Percentiles rank a stretch among this genome's conserved stretches.
Evolutionary conservation across 78 protist species (phyloP).

Genomic region (Dictyostelium citrinum): DNA sequence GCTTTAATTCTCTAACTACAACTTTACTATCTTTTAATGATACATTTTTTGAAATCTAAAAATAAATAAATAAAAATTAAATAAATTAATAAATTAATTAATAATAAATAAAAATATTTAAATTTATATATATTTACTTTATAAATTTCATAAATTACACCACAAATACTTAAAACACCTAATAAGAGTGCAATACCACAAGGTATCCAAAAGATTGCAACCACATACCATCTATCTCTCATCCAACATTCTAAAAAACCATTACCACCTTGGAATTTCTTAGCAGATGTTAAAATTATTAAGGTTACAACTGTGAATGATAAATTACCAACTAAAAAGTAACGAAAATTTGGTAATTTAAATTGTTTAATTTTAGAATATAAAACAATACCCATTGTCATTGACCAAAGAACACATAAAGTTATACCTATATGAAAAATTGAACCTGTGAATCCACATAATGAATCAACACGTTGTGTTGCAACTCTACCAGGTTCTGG

Average conservation of each 20-base stretch:
- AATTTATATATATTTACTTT: neutral
- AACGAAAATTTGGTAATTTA: neutral
- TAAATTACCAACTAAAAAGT: neutral
- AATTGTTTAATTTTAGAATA: neutral
- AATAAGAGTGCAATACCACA: neutral
- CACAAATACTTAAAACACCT: neutral
- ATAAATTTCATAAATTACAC: constrained; percentile 32
- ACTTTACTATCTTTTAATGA: constrained; percentile 24
- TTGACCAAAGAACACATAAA: constrained; percentile 22
- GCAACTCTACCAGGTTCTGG: constrained; percentile 19
- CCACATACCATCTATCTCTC: neutral
- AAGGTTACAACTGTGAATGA: neutral
- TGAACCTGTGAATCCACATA: constrained; percentile 17
- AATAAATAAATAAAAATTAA: neutral
- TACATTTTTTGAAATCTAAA: constrained; percentile 30
- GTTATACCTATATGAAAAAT: constrained; percentile 14
- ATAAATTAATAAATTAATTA: no score
- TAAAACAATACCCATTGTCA: constrained; percentile 22
- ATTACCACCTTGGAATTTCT: neutral
- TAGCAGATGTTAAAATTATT: neutral
- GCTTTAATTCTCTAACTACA: constrained; percentile 6
- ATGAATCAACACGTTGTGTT: neutral
- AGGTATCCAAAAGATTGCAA: constrained; percentile 36
- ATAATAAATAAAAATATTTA: no score
- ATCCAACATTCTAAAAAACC: constrained; percentile 44